Conservation (phyloP, 2,329 filamentous ascomycete species). For the Botrytis sinoallii region DNA sequence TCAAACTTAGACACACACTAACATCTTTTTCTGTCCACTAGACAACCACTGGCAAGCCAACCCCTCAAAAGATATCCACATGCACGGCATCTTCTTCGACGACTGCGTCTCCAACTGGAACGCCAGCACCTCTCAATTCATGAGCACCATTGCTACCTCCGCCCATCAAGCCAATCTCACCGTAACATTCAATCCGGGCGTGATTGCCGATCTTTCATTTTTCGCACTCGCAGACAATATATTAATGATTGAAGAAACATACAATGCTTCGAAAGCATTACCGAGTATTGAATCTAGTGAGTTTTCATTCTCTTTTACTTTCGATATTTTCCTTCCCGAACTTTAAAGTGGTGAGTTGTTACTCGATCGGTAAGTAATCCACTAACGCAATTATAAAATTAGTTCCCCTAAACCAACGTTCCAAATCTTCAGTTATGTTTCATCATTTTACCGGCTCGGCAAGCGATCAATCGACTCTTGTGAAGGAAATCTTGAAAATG, state of each 20-base stretch:
- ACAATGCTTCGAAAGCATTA: background rate
- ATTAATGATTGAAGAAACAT: background rate
- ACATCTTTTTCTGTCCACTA: background rate
- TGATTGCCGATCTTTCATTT: background rate
- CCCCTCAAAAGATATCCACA: background rate
- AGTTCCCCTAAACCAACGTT: background rate
- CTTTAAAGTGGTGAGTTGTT: background rate
- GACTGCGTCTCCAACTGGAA: background rate
- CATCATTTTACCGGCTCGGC: background rate
- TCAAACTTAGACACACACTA: too few relatives aligned
- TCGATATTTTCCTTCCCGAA: background rate
- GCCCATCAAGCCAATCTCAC: background rate
- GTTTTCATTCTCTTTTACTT: background rate
- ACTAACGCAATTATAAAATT: too few relatives aligned
- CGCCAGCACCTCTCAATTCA: background rate
- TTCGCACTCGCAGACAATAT: background rate
- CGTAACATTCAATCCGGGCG: background rate
- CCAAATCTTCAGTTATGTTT: background rate
- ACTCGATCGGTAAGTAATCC: too few relatives aligned
- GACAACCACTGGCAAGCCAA: conserved; percentile 1
- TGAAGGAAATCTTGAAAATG: background rate
- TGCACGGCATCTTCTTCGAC: conserved; percentile 10
- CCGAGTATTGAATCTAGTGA: background rate
- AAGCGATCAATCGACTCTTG: background rate
- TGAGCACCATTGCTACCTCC: background rate